These are phyloP conservation scores for Wickerhamomyces canadensis DNA, from an alignment of 805 yeast genomes.

Conservation along the genomic window DNA sequence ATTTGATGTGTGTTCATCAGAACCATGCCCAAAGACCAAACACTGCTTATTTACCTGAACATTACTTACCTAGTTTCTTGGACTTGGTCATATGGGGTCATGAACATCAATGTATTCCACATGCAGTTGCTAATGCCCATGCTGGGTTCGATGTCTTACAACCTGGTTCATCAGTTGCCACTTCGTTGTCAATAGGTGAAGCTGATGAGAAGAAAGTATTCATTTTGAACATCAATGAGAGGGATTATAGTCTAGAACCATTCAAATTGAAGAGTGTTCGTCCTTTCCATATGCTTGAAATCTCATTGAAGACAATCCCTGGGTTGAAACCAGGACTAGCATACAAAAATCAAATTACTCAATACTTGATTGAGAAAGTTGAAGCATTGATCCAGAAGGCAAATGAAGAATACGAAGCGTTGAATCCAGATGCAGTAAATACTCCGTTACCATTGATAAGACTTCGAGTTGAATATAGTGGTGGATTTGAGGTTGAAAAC, in stretches of 20 bases:
- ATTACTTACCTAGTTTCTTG: constrained; percentile 72
- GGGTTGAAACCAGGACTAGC: constrained; percentile 56
- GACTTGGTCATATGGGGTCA: constrained; percentile 95
- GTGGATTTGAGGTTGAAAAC: constrained; percentile 89
- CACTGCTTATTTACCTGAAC: constrained; percentile 81
- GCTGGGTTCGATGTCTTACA: constrained; percentile 76
- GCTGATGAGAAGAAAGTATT: constrained; percentile 70
- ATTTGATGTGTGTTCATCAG: constrained; percentile 83
- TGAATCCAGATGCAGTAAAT: constrained; percentile 28
- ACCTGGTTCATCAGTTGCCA: constrained; percentile 93
- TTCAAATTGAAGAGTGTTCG: constrained; percentile 66
- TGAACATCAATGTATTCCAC: constrained; percentile 89
- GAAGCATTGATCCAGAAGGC: constrained; percentile 64
- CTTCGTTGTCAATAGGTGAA: constrained; percentile 84
- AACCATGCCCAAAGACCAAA: constrained; percentile 79
- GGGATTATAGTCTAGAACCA: constrained; percentile 50
- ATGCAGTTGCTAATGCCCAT: constrained; percentile 46
- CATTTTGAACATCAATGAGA: constrained; percentile 58
- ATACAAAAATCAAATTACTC: constrained; percentile 53
- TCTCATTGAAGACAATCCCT: constrained; percentile 46
- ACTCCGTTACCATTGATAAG: constrained; percentile 80
- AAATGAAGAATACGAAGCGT: constrained; percentile 37
- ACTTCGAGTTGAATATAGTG: constrained; percentile 80
- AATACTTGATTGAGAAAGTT: constrained; percentile 56
- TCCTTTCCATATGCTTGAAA: constrained; percentile 73